Percentiles rank a stretch among this genome's conserved stretches.
phyloP scores from a whole-genome alignment of 768 basidiomycete genomes.

The Grammothele lineata region DNA sequence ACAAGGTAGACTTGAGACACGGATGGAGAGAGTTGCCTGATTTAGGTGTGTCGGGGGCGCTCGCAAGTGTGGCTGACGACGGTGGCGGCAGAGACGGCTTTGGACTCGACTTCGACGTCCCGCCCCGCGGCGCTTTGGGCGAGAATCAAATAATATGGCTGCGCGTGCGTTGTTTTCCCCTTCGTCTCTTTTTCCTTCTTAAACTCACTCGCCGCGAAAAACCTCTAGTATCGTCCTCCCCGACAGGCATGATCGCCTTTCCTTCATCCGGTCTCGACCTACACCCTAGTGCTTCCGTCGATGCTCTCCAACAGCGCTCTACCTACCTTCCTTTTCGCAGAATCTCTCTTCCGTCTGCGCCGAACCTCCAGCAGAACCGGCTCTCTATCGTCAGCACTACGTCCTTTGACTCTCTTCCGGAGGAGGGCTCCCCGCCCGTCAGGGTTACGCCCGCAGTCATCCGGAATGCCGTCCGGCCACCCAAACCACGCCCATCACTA shows the following conservation, averaged over 20 bases:
- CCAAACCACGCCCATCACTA: conserved; percentile 24
- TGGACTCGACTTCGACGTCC: conserved; percentile 4
- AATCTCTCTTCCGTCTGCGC: conserved; percentile 38
- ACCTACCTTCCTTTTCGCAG: conserved; percentile 45
- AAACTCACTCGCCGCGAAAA: neutral
- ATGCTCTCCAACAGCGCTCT: conserved; percentile 37
- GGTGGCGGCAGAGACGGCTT: conserved; percentile 11
- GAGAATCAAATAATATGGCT: conserved; percentile 7
- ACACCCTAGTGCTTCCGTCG: conserved; percentile 11
- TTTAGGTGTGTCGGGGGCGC: neutral
- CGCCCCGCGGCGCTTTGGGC: neutral
- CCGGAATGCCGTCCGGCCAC: conserved; percentile 25
- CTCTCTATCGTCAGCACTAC: conserved; percentile 67
- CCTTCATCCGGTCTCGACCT: conserved; percentile 18
- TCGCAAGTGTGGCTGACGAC: conserved; percentile 14
- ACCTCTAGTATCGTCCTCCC: conserved; percentile 12
- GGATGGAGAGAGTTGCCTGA: neutral
- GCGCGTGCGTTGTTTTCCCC: conserved; percentile 8
- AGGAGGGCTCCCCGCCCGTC: conserved; percentile 36
- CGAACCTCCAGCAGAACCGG: conserved; percentile 46
- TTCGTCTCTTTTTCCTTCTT: neutral
- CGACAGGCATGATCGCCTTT: conserved; percentile 25
- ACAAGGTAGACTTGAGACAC: too few species aligned
- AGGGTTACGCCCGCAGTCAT: conserved; percentile 31
- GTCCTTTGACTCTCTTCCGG: conserved; percentile 70